Evolutionary conservation across 495 filamentous ascomycete species (phyloP), one percentile per base, ranked within the genome.

Genomic region (Parathielavia hyrcaniae): DNA sequence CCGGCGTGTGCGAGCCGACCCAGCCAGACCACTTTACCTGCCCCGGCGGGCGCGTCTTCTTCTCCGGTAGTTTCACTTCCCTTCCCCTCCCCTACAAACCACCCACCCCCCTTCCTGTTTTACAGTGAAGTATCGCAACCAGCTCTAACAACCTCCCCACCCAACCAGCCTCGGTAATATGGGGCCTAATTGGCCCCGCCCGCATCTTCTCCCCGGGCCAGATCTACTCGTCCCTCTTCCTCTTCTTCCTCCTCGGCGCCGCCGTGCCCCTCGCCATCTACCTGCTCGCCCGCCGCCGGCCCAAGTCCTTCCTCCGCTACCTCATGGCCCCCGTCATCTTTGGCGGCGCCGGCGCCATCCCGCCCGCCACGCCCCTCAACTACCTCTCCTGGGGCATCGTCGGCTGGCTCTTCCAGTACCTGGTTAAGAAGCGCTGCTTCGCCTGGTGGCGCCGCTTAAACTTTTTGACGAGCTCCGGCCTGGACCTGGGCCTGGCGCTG

Each of bases 341-440:
- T 61, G 85, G 84, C 35, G 84, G 84, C 23, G 79, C 83, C 58
- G 79, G 79, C 9, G 58, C 69, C 2, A 85, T 89, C 30, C 85
- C 86, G 0, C 85, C 85, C 0, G 85, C 85, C 2, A 86, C 81
- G 4, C 83, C 84, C 10, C 75, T 88, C 46, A 88, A 82, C 64
- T 89, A 87, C 63, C 76, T 86, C 8, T 81, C 79, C 0, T 89
- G 86, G 85, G 84, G 82, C 65, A 70, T 82, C 22, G 81, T 86
- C 14, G 85, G 85, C 32, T 79, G 76, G 43, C 67, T 85, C 9
- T 89, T 89, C 75, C 83, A 89, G 63, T 77, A 81, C 50, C 55
- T 77, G 16, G 70, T 89, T 52, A 75, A 78, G 54, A 79, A 78
- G 36, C 72, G 77, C 4, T 73, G 80, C 58, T 80, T 83, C 48